A percentile compares a stretch with the other conserved stretches of the same genome.
Evolutionary conservation across 805 yeast species (phyloP).

Genomic region (Isabelozyma rhagii): DNA sequence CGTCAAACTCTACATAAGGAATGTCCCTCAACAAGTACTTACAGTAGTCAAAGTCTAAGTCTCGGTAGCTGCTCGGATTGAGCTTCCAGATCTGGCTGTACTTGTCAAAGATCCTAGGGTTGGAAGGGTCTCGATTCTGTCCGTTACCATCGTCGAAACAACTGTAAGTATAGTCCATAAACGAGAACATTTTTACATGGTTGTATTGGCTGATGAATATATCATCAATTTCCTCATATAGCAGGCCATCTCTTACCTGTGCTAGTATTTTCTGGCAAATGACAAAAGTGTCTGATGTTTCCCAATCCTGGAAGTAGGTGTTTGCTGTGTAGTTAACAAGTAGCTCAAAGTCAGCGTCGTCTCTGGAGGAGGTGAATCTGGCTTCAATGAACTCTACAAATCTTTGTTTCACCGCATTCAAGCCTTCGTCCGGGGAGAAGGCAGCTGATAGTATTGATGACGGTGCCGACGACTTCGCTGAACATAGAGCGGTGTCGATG

Average conservation of each 20-base stretch:
- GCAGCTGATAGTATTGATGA: not conserved
- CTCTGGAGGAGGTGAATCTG: not conserved
- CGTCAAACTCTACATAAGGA: not conserved
- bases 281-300: constrained; percentile 4
- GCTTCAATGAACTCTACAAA: not conserved
- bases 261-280: constrained; percentile 7
- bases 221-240: constrained; percentile 10
- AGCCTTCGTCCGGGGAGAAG: not conserved
- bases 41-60: constrained; percentile 10
- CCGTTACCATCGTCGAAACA: not conserved
- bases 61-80: constrained; percentile 12
- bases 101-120: constrained; percentile 11
- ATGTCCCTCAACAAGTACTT: constrained; percentile 1
- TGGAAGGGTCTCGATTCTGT: constrained; percentile 3
- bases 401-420: not conserved
- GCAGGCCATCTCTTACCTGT: constrained; percentile 4
- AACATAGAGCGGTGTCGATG: no score
- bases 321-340: constrained; percentile 15
- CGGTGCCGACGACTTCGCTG: not conserved
- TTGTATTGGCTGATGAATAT: constrained; percentile 14
- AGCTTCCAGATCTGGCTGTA: constrained; percentile 18
- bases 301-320: constrained; percentile 12
- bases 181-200: constrained; percentile 12
- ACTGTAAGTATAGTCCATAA: constrained; percentile 7
- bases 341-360: constrained; percentile 6